Evolutionary conservation across 176 grass and related monocot genomes (phyloP), one percentile per base, ranked within the genome.

Genomic region (Hordeum marinum): DNA sequence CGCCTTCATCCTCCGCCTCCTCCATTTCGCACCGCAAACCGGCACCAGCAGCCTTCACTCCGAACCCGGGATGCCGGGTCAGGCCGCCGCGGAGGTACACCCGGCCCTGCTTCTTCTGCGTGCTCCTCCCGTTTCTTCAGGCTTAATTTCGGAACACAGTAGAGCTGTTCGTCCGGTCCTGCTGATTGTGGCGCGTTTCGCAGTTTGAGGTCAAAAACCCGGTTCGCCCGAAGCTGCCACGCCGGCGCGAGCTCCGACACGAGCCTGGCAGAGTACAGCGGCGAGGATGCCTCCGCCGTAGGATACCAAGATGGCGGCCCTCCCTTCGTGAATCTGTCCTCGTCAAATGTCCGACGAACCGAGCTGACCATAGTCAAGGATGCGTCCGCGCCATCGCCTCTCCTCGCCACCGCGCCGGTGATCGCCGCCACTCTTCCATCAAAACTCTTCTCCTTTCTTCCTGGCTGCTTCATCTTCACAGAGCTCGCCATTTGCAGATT

Each of bases 301-400:
- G 68, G 12, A 11, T 39, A 58, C 25, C 10, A 61, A 6, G 54
- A 52, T 4, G 42, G 7, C 8, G 62, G 0, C 8, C 52, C 45
- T 4, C 80, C 43, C 17, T 87, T 90, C 7, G 71, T 84, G 9
- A 67, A 74, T 18, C 63, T 90, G 3, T 85, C 91, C 3, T 87
- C 77, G 1, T 52, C 48, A 0, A 57, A 77, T 10, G 63, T 85
- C 9, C 64, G 73, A 40, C 78, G 7, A 9, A 39, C 84, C 1
- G 80, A 92, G 42, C 82, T 82, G 25, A 55, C n/a, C 17, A 63
- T 87, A 26, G 43, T 84, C 12, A 72, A 62, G 4, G 84, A 84
- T 18, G 80, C 60, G 9, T 12, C 29, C 4, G 17, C 3, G 29
- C 15, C 65, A 20, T 72, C 32, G 32, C 1, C 1, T 31, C 41